A percentile compares a stretch with the other conserved stretches of the same genome.
Conservation (phyloP, 345 rosid species). For the Cochlearia excelsa region DNA sequence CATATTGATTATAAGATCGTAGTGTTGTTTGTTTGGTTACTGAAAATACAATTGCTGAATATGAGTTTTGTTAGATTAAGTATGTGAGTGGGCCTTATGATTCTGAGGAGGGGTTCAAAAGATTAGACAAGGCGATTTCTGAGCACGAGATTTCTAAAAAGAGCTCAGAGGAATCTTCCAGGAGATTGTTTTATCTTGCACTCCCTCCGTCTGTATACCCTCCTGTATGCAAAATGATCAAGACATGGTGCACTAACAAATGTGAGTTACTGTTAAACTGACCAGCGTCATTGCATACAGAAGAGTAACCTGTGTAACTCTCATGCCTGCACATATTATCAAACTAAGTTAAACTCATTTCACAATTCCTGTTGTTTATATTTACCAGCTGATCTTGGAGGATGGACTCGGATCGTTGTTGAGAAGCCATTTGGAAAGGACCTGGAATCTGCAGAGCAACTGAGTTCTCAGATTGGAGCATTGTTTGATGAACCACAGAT, state of each 20-base stretch:
- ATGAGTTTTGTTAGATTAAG: slow-evolving; percentile 58
- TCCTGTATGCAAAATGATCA: slow-evolving; percentile 87
- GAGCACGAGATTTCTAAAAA: slow-evolving; percentile 66
- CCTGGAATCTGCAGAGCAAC: slow-evolving; percentile 75
- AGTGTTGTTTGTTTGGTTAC: background rate
- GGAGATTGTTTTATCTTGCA: slow-evolving; percentile 90
- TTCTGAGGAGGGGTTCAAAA: slow-evolving; percentile 69
- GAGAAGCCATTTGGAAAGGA: slow-evolving; percentile 98
- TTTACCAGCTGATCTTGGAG: slow-evolving; percentile 77
- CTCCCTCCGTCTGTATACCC: slow-evolving; percentile 98
- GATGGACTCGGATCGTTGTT: slow-evolving; percentile 94
- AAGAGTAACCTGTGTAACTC: background rate
- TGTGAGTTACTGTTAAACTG: slow-evolving; percentile 48
- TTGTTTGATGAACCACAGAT: slow-evolving; percentile 90
- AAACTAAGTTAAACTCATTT: background rate
- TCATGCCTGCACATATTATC: background rate
- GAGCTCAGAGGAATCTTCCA: slow-evolving; percentile 65
- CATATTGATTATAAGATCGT: background rate
- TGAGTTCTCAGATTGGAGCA: slow-evolving; percentile 81
- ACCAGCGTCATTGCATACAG: background rate
- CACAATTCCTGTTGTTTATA: no score
- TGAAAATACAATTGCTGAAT: background rate
- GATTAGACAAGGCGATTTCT: slow-evolving; percentile 66
- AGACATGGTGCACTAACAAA: slow-evolving; percentile 73
- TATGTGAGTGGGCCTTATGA: slow-evolving; percentile 92